Base-by-base conservation (phyloP, 495 filamentous ascomycete genomes). In the Penicilliopsis zonata region DNA sequence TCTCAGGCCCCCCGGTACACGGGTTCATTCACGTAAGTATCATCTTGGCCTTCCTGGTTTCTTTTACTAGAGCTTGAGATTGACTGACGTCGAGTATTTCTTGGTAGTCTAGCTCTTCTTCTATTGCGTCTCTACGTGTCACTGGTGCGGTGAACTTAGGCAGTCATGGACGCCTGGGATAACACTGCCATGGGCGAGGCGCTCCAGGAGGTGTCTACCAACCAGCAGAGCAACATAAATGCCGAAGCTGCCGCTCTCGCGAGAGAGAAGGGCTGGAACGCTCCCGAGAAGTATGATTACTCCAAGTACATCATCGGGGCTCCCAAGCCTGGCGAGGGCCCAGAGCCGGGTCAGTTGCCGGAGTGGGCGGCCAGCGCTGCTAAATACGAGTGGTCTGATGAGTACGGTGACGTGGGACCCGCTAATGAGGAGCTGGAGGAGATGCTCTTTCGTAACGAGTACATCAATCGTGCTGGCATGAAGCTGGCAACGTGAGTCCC, bases 391-490 rank as follows among this genome's bases (percentile, higher is more conserved):
- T 95, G 82, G 80, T 65, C 75, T 7, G 83, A 83, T 2, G 84
- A 93, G 3, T 79, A 67, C 39, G 90, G 87, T 8, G 87, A 98
- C 31, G 59, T 96, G 30, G 86, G 77, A 18, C 90, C 88, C 3
- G 54, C 53, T 23, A 59, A 72, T 40, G 55, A 64, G 0, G 67
- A 69, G 23, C 71, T 98, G 0, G 86, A 98, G 58, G 29, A 64
- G 5, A 51, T 73, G 41, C 72, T 95, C 4, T 98, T 90, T 45
- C 67, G 72, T 4, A 50, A 57, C 8, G 63, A 69, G 4, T 43
- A 53, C 28, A 50, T 63, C 25, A 52, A 61, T 35, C 52, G 58
- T 3, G 46, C 49, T 8, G 72, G 70, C 3, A 31, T 48, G 15
- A 53, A 56, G 20, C 42, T 71, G 7, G 35, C 54, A 17, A 58